Conservation (phyloP, 2,329 filamentous ascomycete genomes). For the Ceratocystis huliohia region DNA sequence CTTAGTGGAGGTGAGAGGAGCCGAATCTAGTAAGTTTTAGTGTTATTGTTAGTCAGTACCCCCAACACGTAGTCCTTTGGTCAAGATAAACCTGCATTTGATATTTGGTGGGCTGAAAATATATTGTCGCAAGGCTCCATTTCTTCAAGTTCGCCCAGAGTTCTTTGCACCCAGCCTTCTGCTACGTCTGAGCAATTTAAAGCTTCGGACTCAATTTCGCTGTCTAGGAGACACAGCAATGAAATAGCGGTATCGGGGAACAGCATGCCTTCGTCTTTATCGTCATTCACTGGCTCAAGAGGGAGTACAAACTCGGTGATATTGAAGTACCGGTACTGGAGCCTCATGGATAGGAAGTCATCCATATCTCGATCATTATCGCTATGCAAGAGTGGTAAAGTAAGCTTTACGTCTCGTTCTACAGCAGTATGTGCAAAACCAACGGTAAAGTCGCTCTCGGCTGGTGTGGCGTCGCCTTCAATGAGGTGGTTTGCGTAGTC, state of each 20-base stretch:
- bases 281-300: constrained; percentile 16
- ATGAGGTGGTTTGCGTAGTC: constrained; percentile 13
- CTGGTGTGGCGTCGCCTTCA: background rate
- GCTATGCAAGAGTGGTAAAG: constrained; percentile 2
- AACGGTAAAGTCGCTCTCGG: background rate
- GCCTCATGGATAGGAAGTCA: background rate
- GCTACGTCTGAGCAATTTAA: background rate
- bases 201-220: constrained; percentile 13
- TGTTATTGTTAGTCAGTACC: background rate
- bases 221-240: constrained; percentile 10
- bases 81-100: background rate
- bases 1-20: constrained; percentile 17
- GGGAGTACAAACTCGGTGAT: constrained; percentile 7
- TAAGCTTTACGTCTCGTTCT: constrained; percentile 8
- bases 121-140: background rate
- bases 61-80: background rate
- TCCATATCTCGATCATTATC: constrained; percentile 6
- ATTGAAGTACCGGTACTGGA: constrained; percentile 9
- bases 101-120: background rate
- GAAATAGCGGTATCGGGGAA: constrained; percentile 10
- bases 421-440: background rate
- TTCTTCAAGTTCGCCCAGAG: background rate
- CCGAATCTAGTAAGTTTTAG: background rate
- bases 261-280: constrained; percentile 16
- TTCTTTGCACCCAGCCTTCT: background rate